phyloP scores from a whole-genome alignment of 306 rosid genomes.

The Arachis hypogaea region DNA sequence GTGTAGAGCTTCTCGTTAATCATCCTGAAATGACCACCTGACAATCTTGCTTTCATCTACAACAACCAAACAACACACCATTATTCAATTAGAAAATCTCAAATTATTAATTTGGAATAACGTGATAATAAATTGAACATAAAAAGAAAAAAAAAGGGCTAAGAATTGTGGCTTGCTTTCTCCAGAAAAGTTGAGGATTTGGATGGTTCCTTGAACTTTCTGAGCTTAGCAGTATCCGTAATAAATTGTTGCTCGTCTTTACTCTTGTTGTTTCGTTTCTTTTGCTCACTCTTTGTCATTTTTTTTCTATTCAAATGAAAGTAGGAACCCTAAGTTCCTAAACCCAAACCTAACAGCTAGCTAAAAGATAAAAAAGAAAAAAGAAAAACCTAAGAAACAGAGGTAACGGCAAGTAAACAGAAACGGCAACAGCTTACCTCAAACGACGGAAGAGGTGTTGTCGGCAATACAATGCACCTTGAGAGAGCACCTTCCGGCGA shows the following conservation, averaged over 20 bases:
- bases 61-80: conserved; percentile 3
- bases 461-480: too few species aligned
- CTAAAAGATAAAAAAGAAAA: too few species aligned
- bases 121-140: not conserved
- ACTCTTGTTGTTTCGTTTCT: too few species aligned
- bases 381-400: too few species aligned
- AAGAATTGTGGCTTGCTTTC: conserved; percentile 43
- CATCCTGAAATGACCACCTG: conserved; percentile 98
- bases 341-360: too few species aligned
- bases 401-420: too few species aligned
- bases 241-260: not conserved
- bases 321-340: too few species aligned
- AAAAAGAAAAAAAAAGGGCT: not conserved
- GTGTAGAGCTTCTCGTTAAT: conserved; percentile 95
- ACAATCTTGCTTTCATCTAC: conserved; percentile 86
- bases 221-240: conserved; percentile 35
- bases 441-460: too few species aligned
- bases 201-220: conserved; percentile 44
- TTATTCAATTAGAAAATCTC: conserved; percentile 1
- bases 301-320: too few species aligned
- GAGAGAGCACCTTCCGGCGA: too few species aligned
- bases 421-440: too few species aligned
- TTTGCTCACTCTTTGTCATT: too few species aligned
- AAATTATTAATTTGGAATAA: not conserved
- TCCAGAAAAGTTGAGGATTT: conserved; percentile 64